Evolutionary conservation across 2,329 filamentous ascomycete genomes (phyloP), one percentile per base, ranked within the genome.

Genomic region (Xylaria multiplex): DNA sequence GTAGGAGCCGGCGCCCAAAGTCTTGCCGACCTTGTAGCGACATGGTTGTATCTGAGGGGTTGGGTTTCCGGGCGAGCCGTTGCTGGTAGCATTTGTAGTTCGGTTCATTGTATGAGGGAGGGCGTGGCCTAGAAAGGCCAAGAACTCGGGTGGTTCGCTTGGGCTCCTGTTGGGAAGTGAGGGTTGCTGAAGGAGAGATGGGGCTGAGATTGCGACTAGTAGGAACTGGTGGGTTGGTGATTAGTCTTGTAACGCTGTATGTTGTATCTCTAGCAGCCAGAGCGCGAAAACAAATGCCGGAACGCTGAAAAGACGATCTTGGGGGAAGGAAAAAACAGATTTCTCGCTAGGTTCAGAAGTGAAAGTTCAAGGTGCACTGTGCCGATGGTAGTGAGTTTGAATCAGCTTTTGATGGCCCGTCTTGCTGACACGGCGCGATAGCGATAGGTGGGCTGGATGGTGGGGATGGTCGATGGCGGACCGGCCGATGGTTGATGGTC

Each of bases 1-100:
- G 82, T 99, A 99, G 64, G 94, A 97, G 70, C 96, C 96, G 40
- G 96, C 94, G 69, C 96, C 96, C 62, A 99, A 84, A 27, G 96
- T 98, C 86, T 99, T 99, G 70, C 96, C 96, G 6, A 97, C 97
- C 84, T 98, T 99, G 86, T 99, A 99, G 73, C 94, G 89, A 79
- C 95, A 99, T 74, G 96, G 94, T 81, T 98, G 94, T 69, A 98
- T 88, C 79, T 93, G 90, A 2, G 90, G 86, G 58, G 74, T 76
- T 59, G 76, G 74, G 63, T 71, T 72, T 53, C 66, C 72, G 27
- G 73, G 74, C 42, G 74, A 73, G 69, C 72, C 74, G 60, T 75
- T 74, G 55, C 63, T 72, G 62, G 72, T 69, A 24, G 64, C 45
- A 45, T 73, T 71, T 14, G 71, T 65, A 3, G 72, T 70, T 45